Evolutionary conservation across 441 rosid species (phyloP).

Genomic region (Raphanus hybrid): DNA sequence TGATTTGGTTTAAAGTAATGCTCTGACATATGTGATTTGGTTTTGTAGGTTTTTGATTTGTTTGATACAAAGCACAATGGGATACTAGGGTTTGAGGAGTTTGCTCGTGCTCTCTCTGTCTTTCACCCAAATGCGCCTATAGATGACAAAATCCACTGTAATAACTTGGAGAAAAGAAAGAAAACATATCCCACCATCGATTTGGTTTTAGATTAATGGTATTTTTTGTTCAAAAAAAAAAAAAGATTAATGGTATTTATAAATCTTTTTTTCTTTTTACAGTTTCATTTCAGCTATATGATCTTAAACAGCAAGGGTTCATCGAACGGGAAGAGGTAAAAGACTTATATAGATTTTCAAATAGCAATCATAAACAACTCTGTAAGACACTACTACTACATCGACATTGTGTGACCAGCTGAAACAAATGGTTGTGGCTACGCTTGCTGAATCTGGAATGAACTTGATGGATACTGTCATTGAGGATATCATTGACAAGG

Average conservation of each 20-base stretch:
- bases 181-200: not conserved
- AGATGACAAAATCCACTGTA: conserved; percentile 68
- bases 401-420: conserved; percentile 54
- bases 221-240: too few species aligned
- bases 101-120: conserved; percentile 59
- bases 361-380: not conserved
- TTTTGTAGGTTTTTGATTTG: conserved; percentile 71
- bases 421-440: conserved; percentile 75
- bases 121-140: conserved; percentile 73
- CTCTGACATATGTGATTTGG: conserved; percentile 13
- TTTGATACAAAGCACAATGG: conserved; percentile 79
- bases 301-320: conserved; percentile 97
- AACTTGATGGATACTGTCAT: conserved; percentile 88
- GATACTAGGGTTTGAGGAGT: conserved; percentile 72
- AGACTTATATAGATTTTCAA: conserved; percentile 23
- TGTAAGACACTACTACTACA: not conserved
- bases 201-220: not conserved
- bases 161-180: not conserved
- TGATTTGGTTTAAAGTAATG: conserved; percentile 36
- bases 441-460: conserved; percentile 86
- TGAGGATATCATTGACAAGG: conserved; percentile 95
- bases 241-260: not conserved
- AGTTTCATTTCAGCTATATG: conserved; percentile 94
- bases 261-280: not conserved
- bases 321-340: conserved; percentile 83